Evolutionary conservation across 2,329 filamentous ascomycete genomes (phyloP).

Genomic region (Fusarium brevicatenulatum): DNA sequence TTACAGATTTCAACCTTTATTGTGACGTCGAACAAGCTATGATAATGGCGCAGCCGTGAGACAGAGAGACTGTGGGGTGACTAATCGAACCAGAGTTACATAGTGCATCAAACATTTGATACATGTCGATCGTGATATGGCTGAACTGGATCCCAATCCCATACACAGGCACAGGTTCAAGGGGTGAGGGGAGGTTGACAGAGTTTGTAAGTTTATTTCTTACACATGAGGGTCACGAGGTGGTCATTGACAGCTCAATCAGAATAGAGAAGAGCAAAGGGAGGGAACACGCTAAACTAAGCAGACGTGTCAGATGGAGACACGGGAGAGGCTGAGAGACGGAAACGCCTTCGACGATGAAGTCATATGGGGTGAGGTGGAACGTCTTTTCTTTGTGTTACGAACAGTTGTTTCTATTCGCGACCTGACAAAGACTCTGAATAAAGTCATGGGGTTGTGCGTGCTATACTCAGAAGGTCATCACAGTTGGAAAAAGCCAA

Average conservation of each 20-base stretch:
- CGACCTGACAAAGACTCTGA: neutral
- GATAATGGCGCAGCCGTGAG: neutral
- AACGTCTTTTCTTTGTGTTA: conserved; percentile 13
- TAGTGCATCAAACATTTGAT: neutral
- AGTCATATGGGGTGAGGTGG: conserved; percentile 29
- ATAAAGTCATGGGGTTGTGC: neutral
- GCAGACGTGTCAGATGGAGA: conserved; percentile 28
- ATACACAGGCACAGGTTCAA: neutral
- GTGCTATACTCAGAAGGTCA: conserved; percentile 2
- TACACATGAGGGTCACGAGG: conserved; percentile 27
- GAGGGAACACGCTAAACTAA: conserved; percentile 6
- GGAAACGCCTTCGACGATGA: conserved; percentile 17
- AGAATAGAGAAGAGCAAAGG: neutral
- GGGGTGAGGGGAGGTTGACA: conserved; percentile 3
- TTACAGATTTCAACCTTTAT: neutral
- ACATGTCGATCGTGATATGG: conserved; percentile 10
- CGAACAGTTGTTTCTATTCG: neutral
- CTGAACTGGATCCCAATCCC: neutral
- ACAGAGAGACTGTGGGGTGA: conserved; percentile 1
- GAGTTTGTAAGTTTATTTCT: conserved; percentile 7
- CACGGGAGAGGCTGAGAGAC: conserved; percentile 27
- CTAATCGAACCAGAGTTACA: neutral
- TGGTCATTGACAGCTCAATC: conserved; percentile 18
- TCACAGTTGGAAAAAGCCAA: conserved; percentile 8
- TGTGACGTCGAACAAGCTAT: conserved; percentile 3